Percentiles rank a stretch among this genome's conserved stretches.
These are phyloP conservation scores for Globisporangium uncinulatum DNA, from an alignment of 352 stramenopile genomes.

Conservation along the genomic window DNA sequence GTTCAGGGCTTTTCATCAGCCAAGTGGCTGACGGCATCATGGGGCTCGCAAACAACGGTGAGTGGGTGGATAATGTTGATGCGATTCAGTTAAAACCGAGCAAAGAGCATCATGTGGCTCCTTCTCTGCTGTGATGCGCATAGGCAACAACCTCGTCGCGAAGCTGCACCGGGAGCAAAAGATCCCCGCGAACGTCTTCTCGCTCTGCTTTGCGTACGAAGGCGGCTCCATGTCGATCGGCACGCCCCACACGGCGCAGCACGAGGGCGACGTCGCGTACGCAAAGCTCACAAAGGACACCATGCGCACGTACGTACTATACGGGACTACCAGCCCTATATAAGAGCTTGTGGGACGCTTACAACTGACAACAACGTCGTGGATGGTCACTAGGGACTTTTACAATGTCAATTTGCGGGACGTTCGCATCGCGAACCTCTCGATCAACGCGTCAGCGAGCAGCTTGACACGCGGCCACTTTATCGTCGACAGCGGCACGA, in stretches of 20 bases:
- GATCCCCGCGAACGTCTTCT: conserved; percentile 58
- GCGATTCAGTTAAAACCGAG: background rate
- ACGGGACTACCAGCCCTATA: too few species aligned
- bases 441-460: conserved; percentile 42
- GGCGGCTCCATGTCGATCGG: conserved; percentile 36
- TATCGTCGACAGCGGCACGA: conserved; percentile 84
- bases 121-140: background rate
- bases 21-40: conserved; percentile 90
- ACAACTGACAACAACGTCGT: background rate
- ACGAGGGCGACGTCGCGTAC: conserved; percentile 23
- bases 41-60: conserved; percentile 23
- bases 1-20: conserved; percentile 58
- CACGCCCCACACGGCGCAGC: conserved; percentile 18
- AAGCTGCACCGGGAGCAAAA: conserved; percentile 74
- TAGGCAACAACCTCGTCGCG: conserved; percentile 60
- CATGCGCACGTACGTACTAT: conserved; percentile 14
- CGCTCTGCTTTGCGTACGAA: conserved; percentile 33
- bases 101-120: background rate
- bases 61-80: background rate
- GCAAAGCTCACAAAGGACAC: conserved; percentile 15
- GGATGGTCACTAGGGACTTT: conserved; percentile 27
- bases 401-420: conserved; percentile 68
- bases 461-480: conserved; percentile 47
- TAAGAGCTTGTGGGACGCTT: background rate
- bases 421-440: conserved; percentile 52